A percentile compares a stretch with the other conserved stretches of the same genome.
phyloP scores from a whole-genome alignment of 2,329 filamentous ascomycete species.

The Coniella lustricola region DNA sequence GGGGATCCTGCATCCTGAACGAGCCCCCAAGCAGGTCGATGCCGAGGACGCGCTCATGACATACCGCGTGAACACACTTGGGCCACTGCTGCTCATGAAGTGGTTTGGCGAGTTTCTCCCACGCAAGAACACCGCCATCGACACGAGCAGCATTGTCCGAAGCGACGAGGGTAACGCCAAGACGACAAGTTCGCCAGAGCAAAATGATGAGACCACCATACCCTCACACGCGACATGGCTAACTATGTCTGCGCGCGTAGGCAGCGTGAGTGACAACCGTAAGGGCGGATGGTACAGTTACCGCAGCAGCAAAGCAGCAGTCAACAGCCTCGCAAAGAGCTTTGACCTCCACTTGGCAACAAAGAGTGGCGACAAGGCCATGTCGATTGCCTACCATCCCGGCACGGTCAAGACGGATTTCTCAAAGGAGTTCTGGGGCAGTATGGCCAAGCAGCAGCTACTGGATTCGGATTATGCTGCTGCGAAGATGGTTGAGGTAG shows the following conservation, averaged over 20 bases:
- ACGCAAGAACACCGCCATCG: constrained; percentile 38
- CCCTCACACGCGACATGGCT: constrained; percentile 56
- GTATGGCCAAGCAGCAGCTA: constrained; percentile 53
- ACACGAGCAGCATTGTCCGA: neutral
- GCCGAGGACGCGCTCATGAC: constrained; percentile 55
- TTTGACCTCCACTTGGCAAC: constrained; percentile 61
- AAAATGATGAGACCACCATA: constrained; percentile 26
- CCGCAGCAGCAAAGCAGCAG: constrained; percentile 66
- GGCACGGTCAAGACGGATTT: constrained; percentile 74
- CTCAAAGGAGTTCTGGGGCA: constrained; percentile 64
- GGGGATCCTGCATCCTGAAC: constrained; percentile 68
- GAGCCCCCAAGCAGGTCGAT: constrained; percentile 58
- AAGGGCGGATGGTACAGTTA: constrained; percentile 80
- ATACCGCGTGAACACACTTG: constrained; percentile 67
- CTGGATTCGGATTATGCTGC: constrained; percentile 62
- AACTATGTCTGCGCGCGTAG: constrained; percentile 73
- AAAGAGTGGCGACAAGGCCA: constrained; percentile 52
- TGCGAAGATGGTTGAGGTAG: constrained; percentile 54
- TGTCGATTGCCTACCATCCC: constrained; percentile 68
- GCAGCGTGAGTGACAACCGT: constrained; percentile 63
- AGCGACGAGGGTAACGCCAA: too few species aligned
- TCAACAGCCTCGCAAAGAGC: constrained; percentile 64
- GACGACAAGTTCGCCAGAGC: too few species aligned
- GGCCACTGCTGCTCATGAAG: constrained; percentile 70
- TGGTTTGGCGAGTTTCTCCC: constrained; percentile 66